phyloP scores from a whole-genome alignment of 306 rosid species.

The Vigna mungo region DNA sequence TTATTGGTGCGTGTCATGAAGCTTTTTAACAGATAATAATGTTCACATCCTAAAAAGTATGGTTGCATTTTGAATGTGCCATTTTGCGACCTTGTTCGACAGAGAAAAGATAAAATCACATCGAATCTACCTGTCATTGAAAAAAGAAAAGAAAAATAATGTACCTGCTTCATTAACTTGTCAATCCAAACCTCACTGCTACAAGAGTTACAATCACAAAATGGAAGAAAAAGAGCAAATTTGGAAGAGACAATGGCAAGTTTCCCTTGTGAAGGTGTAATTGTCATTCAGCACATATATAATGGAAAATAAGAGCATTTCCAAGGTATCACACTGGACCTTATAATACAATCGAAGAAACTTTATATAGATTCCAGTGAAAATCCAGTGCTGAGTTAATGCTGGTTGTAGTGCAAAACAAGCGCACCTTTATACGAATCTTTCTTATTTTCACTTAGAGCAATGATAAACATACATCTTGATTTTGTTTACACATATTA shows the following conservation, averaged over 20 bases:
- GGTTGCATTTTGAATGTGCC: conserved; percentile 48
- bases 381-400: conserved; percentile 11
- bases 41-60: not conserved
- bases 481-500: no score
- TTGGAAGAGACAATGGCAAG: not conserved
- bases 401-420: conserved; percentile 38
- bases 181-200: conserved; percentile 3
- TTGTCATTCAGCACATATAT: not conserved
- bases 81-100: conserved; percentile 46
- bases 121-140: not conserved
- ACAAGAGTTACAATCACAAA: conserved; percentile 2
- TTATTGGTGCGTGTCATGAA: not conserved
- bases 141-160: not conserved
- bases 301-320: not conserved
- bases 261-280: not conserved
- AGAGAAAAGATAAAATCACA: conserved; percentile 11
- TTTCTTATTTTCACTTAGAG: not conserved
- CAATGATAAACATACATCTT: no score
- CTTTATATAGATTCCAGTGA: not conserved
- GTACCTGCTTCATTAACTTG: conserved; percentile 13
- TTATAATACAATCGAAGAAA: not conserved
- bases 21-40: not conserved
- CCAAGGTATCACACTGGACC: not conserved
- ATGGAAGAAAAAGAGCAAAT: not conserved
- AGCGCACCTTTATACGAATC: conserved; percentile 10